Conservation (phyloP, 768 basidiomycete genomes). For the Auriculariales sp. region DNA sequence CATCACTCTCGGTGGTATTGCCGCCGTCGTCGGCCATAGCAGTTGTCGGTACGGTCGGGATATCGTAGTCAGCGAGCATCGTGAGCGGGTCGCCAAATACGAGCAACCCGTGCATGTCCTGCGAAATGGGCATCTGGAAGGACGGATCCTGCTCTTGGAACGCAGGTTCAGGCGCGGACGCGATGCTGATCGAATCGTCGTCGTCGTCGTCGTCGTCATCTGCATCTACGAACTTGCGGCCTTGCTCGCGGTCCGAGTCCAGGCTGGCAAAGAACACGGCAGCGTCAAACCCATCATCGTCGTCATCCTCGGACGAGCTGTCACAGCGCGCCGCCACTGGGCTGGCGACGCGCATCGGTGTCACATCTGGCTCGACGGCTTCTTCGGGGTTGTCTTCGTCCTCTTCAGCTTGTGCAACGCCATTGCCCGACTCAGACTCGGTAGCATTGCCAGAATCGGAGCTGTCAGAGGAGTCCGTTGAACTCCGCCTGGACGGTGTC, state of each 20-base stretch:
- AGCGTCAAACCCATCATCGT: constrained; percentile 62
- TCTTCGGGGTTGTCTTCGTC: constrained; percentile 27
- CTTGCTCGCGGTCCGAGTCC: constrained; percentile 28
- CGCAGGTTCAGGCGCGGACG: constrained; percentile 16
- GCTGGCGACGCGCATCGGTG: constrained; percentile 12
- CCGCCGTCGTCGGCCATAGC: constrained; percentile 27
- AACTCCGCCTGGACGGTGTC: constrained; percentile 45
- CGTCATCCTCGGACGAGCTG: constrained; percentile 60
- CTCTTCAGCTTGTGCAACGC: constrained; percentile 7
- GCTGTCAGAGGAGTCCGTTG: constrained; percentile 50
- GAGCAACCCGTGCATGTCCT: constrained; percentile 64
- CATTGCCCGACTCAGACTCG: constrained; percentile 8
- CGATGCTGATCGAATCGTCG: constrained; percentile 13
- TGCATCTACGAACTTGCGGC: constrained; percentile 19
- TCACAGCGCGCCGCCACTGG: constrained; percentile 26
- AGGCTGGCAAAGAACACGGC: constrained; percentile 75
- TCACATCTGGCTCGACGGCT: constrained; percentile 38
- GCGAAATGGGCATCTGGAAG: constrained; percentile 24
- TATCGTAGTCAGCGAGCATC: constrained; percentile 55
- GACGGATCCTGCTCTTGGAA: background rate
- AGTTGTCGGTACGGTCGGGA: constrained; percentile 17
- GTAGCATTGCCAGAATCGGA: constrained; percentile 36
- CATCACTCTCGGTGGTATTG: constrained; percentile 29
- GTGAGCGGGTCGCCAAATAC: constrained; percentile 52
- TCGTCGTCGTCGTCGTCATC: constrained; percentile 19